These are phyloP conservation scores for Alectoria sarmentosa DNA, from an alignment of 495 filamentous ascomycete genomes.

Conservation along the genomic window DNA sequence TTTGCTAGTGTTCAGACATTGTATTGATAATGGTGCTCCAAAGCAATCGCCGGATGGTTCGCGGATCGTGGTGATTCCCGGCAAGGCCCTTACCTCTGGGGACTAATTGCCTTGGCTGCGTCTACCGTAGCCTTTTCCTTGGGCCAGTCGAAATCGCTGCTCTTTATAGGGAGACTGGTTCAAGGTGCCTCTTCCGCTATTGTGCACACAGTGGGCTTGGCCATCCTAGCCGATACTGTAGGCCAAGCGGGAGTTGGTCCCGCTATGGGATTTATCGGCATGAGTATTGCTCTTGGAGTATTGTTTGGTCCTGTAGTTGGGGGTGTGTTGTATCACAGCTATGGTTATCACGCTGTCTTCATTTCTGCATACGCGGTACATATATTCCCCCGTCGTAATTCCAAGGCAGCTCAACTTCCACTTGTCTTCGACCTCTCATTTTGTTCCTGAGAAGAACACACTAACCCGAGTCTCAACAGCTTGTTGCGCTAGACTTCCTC, in stretches of 20 bases:
- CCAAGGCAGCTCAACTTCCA: not conserved
- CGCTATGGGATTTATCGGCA: conserved; percentile 61
- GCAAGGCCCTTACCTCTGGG: conserved; percentile 49
- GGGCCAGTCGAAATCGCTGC: conserved; percentile 38
- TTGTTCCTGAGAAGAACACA: not conserved
- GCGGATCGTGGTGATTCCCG: conserved; percentile 49
- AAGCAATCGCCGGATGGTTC: conserved; percentile 40
- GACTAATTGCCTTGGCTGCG: conserved; percentile 45
- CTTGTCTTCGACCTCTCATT: not conserved
- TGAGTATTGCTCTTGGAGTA: conserved; percentile 50
- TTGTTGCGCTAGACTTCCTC: conserved; percentile 13
- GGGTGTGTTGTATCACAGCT: conserved; percentile 39
- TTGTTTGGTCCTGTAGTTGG: conserved; percentile 47
- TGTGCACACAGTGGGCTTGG: conserved; percentile 56
- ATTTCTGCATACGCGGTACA: conserved; percentile 39
- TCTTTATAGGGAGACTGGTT: conserved; percentile 49
- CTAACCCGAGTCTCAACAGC: not conserved
- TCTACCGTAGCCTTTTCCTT: conserved; percentile 52
- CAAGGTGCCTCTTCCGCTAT: conserved; percentile 53
- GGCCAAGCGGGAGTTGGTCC: conserved; percentile 47
- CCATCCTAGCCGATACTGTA: conserved; percentile 52
- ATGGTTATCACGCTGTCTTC: conserved; percentile 48
- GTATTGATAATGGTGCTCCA: not conserved
- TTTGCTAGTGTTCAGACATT: not conserved
- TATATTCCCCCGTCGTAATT: not conserved